Evolutionary conservation across 2,329 filamentous ascomycete genomes (phyloP), one percentile per base, ranked within the genome.

Genomic region (Penicillium polonicum): DNA sequence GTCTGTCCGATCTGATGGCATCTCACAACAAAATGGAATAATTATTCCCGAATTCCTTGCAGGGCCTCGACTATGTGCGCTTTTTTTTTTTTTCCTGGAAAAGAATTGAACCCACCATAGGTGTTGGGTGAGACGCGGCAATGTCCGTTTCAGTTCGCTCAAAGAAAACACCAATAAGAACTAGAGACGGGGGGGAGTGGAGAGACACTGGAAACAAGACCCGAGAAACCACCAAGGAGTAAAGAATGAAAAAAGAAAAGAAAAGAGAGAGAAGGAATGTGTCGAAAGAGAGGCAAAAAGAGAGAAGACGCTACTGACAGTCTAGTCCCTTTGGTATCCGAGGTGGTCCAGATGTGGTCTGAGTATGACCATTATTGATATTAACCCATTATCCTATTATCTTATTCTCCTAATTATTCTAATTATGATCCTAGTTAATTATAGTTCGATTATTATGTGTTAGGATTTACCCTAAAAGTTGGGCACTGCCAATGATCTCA

Each of bases 101-200:
- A 46, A 7, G 12, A 31, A 39, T 46, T 41, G 41, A 29, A 55
- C 53, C 36, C 39, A 55, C 53, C 51, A 53, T 46, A 23, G 6
- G 27, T 21, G 13, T 41, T 10, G 33, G 29, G 48, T 53, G 57
- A 57, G 45, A 61, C 59, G 44, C n/a, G 21, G 45, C 42, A 35
- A 36, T 39, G 39, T 39, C 31, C 41, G 44, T 52, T 55, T 55
- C 51, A 55, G 29, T 53, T 55, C 57, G 36, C 49, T 48, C 19
- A 38, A 60, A 51, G 42, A 31, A 49, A 35, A 46, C 27, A 51
- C 36, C 48, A 48, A 44, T 36, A 29, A 39, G 36, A 59, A 55
- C 39, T 55, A 45, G 53, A 53, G 50, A 57, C 36, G 45, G 41
- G 44, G 44, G 52, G 56, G 59, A 59, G 65, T 64, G 61, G 63